Conservation (phyloP, 371 early-diverging fungal genomes). For the Syncephalastrum monosporum region DNA sequence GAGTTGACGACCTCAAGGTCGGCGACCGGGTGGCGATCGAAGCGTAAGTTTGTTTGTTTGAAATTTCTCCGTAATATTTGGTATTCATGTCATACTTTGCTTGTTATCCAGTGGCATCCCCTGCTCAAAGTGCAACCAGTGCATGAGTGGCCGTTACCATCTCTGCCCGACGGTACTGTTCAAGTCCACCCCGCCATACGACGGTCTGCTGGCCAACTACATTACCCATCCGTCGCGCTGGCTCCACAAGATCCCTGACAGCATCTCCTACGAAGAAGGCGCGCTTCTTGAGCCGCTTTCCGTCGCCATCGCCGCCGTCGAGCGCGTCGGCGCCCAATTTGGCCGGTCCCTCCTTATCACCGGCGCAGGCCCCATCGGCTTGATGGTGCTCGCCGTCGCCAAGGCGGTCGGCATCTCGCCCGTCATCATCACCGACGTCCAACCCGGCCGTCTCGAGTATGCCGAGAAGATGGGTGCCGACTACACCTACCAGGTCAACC, state of each 20-base stretch:
- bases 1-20: constrained; percentile 25
- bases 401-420: constrained; percentile 42
- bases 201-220: constrained; percentile 43
- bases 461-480: constrained; percentile 43
- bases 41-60: constrained; percentile 29
- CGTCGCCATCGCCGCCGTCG: constrained; percentile 44
- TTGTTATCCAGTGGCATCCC: constrained; percentile 41
- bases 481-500: constrained; percentile 29
- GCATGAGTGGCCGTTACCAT: constrained; percentile 47
- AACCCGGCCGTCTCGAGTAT: constrained; percentile 37
- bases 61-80: background rate
- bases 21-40: constrained; percentile 38
- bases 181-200: constrained; percentile 47
- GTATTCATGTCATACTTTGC: background rate
- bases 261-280: constrained; percentile 37
- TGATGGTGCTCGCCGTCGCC: constrained; percentile 41
- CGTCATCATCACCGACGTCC: constrained; percentile 40
- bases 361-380: constrained; percentile 46
- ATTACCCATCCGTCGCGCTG: constrained; percentile 43
- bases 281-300: constrained; percentile 49
- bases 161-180: constrained; percentile 44
- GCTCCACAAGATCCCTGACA: constrained; percentile 34
- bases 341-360: constrained; percentile 42
- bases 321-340: constrained; percentile 35
- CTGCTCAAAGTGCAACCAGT: constrained; percentile 43